A percentile compares a stretch with the other conserved stretches of the same genome.
Evolutionary conservation across 345 rosid genomes (phyloP).

Genomic region (Eucalyptus rudis): DNA sequence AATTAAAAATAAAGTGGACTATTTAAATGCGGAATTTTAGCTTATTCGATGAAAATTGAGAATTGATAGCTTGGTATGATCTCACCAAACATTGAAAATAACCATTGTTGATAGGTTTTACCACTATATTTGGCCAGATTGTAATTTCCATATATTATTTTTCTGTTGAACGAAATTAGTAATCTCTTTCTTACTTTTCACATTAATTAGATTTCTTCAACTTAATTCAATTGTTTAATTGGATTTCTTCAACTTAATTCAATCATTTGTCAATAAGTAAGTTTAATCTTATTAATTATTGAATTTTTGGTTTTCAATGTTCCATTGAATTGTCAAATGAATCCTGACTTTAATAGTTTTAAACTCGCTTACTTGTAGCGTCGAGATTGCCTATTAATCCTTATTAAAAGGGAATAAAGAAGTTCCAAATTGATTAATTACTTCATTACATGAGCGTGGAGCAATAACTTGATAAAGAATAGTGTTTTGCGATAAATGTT

Average conservation of each 20-base stretch:
- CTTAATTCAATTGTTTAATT: not conserved
- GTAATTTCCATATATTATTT: not conserved
- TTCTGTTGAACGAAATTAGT: accelerated
- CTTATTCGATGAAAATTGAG: not conserved
- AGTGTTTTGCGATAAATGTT: accelerated
- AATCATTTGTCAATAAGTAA: not conserved
- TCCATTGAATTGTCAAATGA: not conserved
- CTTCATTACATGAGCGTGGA: accelerated
- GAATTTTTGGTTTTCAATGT: not conserved
- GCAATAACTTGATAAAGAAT: not conserved
- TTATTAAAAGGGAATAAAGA: not conserved
- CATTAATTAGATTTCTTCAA: not conserved
- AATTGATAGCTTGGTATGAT: not conserved
- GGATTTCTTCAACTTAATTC: not conserved
- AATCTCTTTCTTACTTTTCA: not conserved
- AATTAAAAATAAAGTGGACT: not conserved
- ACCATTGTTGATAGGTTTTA: not conserved
- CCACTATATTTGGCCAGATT: accelerated
- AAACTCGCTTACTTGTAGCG: not conserved
- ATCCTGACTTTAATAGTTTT: accelerated
- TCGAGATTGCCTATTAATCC: not conserved
- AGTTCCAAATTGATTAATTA: not conserved
- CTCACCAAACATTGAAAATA: not conserved
- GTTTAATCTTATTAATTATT: not conserved
- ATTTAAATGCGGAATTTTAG: not conserved